Evolutionary conservation across 2,329 filamentous ascomycete genomes (phyloP).

Genomic region (Graphium sp.): DNA sequence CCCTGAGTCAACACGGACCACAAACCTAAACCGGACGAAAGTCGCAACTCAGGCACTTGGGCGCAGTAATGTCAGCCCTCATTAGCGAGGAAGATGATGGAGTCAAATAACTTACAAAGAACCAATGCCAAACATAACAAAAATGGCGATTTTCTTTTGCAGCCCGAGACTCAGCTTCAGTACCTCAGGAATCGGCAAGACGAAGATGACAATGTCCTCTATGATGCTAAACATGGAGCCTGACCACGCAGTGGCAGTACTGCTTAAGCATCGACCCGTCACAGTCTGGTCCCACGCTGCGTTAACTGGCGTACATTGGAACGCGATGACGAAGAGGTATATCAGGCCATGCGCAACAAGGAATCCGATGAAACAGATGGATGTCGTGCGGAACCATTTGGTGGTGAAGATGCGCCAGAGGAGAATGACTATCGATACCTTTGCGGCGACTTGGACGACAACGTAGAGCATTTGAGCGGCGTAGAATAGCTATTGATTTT

Average conservation of each 20-base stretch:
- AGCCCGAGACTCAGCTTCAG: conserved; percentile 4
- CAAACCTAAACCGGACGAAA: conserved; percentile 7
- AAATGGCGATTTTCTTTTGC: conserved; percentile 5
- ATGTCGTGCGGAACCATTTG: conserved; percentile 7
- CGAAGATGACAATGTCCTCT: conserved; percentile 6
- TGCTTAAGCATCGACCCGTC: conserved; percentile 3
- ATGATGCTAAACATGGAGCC: conserved; percentile 7
- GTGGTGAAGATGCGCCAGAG: conserved; percentile 9
- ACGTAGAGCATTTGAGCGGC: conserved; percentile 10
- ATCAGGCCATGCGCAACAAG: conserved; percentile 7
- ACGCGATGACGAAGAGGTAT: conserved; percentile 8
- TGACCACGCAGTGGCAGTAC: conserved; percentile 3
- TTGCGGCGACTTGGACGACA: conserved; percentile 8
- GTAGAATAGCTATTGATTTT: conserved; percentile 6
- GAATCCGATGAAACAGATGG: conserved; percentile 5
- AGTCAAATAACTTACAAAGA: conserved; percentile 6
- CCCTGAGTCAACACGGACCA: conserved; percentile 5
- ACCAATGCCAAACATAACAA: conserved; percentile 6
- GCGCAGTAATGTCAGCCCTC: not conserved
- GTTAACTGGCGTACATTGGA: conserved; percentile 8
- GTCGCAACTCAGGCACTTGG: conserved; percentile 7
- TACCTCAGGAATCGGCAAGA: conserved; percentile 6
- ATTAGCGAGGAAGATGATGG: too few relatives aligned
- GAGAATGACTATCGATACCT: conserved; percentile 10
- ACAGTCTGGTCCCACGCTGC: conserved; percentile 7